Percentiles rank a stretch among this genome's conserved stretches.
Evolutionary conservation across 495 filamentous ascomycete genomes (phyloP).

Genomic region (Gamarada debralockiae): DNA sequence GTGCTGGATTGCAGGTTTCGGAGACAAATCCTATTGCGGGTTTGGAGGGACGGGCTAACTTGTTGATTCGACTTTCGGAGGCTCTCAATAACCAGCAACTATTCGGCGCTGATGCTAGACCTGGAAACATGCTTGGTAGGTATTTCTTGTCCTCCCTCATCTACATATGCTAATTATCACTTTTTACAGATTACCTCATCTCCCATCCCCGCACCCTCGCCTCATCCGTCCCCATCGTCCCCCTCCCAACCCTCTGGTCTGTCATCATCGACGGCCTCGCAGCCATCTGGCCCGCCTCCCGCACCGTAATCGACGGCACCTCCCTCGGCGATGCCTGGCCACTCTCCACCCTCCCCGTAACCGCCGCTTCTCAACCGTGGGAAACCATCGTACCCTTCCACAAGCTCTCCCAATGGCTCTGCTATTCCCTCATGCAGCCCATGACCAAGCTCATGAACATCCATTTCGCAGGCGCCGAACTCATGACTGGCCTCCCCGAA

Average conservation of each 20-base stretch:
- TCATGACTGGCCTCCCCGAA: slow-evolving; percentile 81
- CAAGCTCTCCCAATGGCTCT: slow-evolving; percentile 87
- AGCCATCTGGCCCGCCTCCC: slow-evolving; percentile 83
- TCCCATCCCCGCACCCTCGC: slow-evolving; percentile 83
- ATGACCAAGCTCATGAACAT: slow-evolving; percentile 75
- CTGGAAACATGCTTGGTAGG: slow-evolving; percentile 93
- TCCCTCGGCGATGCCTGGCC: slow-evolving; percentile 95
- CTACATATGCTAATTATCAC: slow-evolving; percentile 1
- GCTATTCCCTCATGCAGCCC: slow-evolving; percentile 84
- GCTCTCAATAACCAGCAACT: slow-evolving; percentile 79
- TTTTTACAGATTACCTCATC: slow-evolving; percentile 75
- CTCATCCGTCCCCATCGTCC: slow-evolving; percentile 80
- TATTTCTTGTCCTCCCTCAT: slow-evolving; percentile 1
- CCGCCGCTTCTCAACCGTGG: slow-evolving; percentile 61
- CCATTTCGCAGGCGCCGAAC: slow-evolving; percentile 71
- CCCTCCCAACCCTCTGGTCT: slow-evolving; percentile 88
- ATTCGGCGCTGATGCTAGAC: slow-evolving; percentile 80
- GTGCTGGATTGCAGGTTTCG: slow-evolving; percentile 78
- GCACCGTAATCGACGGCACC: slow-evolving; percentile 84
- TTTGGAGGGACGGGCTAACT: slow-evolving; percentile 77
- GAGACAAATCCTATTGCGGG: slow-evolving; percentile 81
- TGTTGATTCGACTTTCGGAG: slow-evolving; percentile 70
- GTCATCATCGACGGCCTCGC: slow-evolving; percentile 84
- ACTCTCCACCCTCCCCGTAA: slow-evolving; percentile 70
- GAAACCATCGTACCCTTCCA: slow-evolving; percentile 94